phyloP scores from a whole-genome alignment of 164 flowering plant genomes.

The Vitis rupestris region DNA sequence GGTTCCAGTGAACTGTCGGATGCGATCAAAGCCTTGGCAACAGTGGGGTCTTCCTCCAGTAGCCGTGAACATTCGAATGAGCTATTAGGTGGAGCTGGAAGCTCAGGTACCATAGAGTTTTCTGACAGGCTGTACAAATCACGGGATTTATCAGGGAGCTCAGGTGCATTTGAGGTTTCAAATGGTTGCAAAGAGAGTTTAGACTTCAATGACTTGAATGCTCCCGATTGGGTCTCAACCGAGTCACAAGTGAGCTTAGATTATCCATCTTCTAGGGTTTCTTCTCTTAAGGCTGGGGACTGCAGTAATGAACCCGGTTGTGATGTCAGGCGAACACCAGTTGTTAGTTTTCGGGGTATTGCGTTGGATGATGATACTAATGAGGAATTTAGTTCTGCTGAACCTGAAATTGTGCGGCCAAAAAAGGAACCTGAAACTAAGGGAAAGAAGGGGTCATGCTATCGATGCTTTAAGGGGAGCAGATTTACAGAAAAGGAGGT shows the following conservation, averaged over 20 bases:
- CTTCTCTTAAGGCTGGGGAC: slow-evolving; percentile 45
- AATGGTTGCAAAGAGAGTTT: slow-evolving; percentile 35
- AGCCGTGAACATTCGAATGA: slow-evolving; percentile 34
- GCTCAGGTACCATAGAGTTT: slow-evolving; percentile 38
- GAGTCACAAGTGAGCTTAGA: slow-evolving; percentile 55
- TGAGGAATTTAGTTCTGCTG: slow-evolving; percentile 31
- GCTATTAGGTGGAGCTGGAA: slow-evolving; percentile 28
- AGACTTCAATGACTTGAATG: slow-evolving; percentile 38
- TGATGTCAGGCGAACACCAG: slow-evolving; percentile 30
- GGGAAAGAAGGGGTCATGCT: slow-evolving; percentile 64
- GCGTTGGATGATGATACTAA: slow-evolving; percentile 32
- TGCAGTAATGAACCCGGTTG: slow-evolving; percentile 24
- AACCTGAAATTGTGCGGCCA: slow-evolving; percentile 19
- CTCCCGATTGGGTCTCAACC: slow-evolving; percentile 50
- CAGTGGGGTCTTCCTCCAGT: slow-evolving; percentile 25
- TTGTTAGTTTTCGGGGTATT: slow-evolving; percentile 47
- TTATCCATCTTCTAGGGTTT: slow-evolving; percentile 61
- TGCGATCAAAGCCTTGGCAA: slow-evolving; percentile 22
- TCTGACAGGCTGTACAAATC: slow-evolving; percentile 44
- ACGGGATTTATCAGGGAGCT: slow-evolving; percentile 26
- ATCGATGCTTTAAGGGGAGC: slow-evolving; percentile 80
- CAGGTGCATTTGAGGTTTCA: slow-evolving; percentile 23
- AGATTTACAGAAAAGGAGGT: slow-evolving; percentile 91
- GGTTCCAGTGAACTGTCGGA: slow-evolving; percentile 39
- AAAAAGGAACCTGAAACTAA: slow-evolving; percentile 36